Percentiles rank a stretch among this genome's conserved stretches.
These are phyloP conservation scores for Moesziomyces parantarcticus DNA, from an alignment of 1,284 basidiomycete genomes.

Conservation along the genomic window DNA sequence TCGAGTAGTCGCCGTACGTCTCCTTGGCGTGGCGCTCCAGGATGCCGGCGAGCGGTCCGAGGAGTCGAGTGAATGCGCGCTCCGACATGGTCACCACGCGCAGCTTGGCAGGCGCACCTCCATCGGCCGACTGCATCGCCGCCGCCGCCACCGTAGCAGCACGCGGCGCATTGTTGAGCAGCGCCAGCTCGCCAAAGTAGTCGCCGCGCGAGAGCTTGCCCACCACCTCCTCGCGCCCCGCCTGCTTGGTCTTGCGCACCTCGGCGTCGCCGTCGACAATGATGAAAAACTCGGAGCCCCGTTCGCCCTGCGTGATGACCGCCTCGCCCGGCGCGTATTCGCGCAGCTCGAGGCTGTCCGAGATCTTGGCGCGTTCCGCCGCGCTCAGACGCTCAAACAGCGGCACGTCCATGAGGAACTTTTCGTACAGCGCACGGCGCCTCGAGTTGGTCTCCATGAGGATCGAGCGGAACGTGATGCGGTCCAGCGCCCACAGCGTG, in stretches of 20 bases:
- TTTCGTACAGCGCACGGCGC: constrained; percentile 92
- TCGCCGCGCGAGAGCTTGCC: constrained; percentile 86
- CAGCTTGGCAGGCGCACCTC: constrained; percentile 59
- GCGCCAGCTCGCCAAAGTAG: constrained; percentile 94
- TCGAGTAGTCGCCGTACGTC: constrained; percentile 55
- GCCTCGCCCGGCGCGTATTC: constrained; percentile 84
- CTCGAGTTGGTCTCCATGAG: constrained; percentile 72
- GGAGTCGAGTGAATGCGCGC: constrained; percentile 89
- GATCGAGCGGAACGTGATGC: constrained; percentile 98
- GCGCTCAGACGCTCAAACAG: constrained; percentile 86
- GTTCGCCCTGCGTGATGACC: constrained; percentile 90
- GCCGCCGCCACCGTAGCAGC: constrained; percentile 92
- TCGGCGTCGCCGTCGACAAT: constrained; percentile 91
- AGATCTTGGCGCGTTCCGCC: constrained; percentile 93
- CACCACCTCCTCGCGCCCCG: constrained; percentile 71
- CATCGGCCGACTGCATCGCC: no score
- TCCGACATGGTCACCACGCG: constrained; percentile 89
- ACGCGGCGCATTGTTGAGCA: constrained; percentile 85
- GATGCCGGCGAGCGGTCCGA: constrained; percentile 88
- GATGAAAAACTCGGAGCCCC: constrained; percentile 96
- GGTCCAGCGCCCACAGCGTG: constrained; percentile 93
- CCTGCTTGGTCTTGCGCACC: constrained; percentile 81
- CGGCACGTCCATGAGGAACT: constrained; percentile 90
- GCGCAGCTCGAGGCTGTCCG: constrained; percentile 88
- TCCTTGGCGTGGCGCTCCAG: constrained; percentile 81